Evolutionary conservation across 176 grass and related monocot species (phyloP), one percentile per base, ranked within the genome.

Genomic region (Musa beccarii): DNA sequence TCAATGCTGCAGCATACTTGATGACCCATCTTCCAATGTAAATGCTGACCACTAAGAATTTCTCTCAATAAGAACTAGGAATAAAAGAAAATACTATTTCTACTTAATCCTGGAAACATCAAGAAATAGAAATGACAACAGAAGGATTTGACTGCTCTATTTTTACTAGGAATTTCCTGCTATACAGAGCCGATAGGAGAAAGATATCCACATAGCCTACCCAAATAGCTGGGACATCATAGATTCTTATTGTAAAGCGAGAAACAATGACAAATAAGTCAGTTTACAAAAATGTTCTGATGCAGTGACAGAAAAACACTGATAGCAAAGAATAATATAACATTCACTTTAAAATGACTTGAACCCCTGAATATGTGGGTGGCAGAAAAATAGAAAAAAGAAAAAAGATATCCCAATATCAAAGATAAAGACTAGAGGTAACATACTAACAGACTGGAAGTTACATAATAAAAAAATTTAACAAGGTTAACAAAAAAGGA

Each of bases 351-450:
- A 19, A 59, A 8, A 5, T 59, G 19, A 19, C 57, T 9, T 20
- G 16, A 19, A 20, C 17, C 1, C 57, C 16, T 61, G 57, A 61
- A 19, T 61, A n/a, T 61, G 57, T n/a, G 16, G 17, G n/a, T n/a
- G 57, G 57, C 14, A 61, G 57, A 15, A 9, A 57, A 19, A 61
- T 17, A 61, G 3, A 17, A 15, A 61, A 61, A 61, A 61, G n/a
- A 29, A 34, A 43, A 34, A 34, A 43, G 1, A 15, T 15, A 29
- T 16, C 11, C 6, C 43, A 53, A 54, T 53, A 75, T 59, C 52
- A 73, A 49, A 79, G 75, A 52, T 23, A 79, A 20, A 83, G 76
- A 3, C 25, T 70, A 69, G 66, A 86, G 25, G 57, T 61, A n/a
- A 8, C n/a, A 61, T 21, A 19, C 57, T 61, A 11, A 25, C 9